Evolutionary conservation across 1,284 basidiomycete genomes (phyloP), one percentile per base, ranked within the genome.

Genomic region (Cryptococcus jaspeensis): DNA sequence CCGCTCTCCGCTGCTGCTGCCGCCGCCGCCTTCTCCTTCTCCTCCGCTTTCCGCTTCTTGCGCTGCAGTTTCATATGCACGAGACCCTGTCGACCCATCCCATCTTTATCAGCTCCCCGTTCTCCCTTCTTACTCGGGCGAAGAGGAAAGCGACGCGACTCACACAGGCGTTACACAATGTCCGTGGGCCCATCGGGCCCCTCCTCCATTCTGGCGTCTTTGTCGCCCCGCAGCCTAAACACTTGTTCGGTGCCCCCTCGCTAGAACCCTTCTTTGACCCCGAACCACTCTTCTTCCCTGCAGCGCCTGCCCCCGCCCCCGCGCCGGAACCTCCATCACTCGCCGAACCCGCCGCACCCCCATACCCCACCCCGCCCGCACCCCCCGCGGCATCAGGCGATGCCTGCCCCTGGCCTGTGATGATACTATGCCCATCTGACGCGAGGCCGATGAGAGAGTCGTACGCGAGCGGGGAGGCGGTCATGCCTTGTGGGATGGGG

Each of bases 121-220:
- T 20, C 13, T n/a, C 25, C 28, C 25, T 1, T n/a, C n/a, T n/a
- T n/a, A 11, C 13, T 20, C 20, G 38, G 38, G 38, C 38, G n/a
- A n/a, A 42, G n/a, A 8, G n/a, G 6, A 6, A n/a, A n/a, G n/a
- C n/a, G n/a, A n/a, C n/a, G n/a, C n/a, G n/a, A 73, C 75, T 70
- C 47, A 75, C 76, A 60, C 76, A 78, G 51, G 76, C 76, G 58
- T 77, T 77, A 54, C 76, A 78, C 53, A 78, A 55, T 0, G 76
- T 78, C 47, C 76, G 65, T 2, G 76, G 76, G 8, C 76, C 76
- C 52, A 77, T 64, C 5, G 76, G 76, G 2, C 76, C 76, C 45
- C 74, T 67, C 32, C 76, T 63, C 76, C 76, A 78, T 58, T 78
- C 76, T 6, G 76, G 76, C 32, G 76, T 78, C 56, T 77, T 75